Conservation (phyloP, 495 filamentous ascomycete species). For the Penicillium lividum region DNA sequence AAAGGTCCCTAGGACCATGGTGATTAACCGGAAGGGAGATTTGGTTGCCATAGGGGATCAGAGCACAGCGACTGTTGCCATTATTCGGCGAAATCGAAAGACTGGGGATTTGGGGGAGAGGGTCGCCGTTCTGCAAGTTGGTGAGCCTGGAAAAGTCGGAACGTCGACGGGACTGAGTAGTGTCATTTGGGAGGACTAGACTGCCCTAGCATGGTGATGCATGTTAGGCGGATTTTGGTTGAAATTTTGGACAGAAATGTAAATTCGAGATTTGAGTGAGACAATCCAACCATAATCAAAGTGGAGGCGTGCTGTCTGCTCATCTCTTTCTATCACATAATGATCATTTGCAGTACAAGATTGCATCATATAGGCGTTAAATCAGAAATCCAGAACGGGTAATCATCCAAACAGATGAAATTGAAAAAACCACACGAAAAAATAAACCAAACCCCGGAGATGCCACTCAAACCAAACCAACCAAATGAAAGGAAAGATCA, state of each 20-base stretch:
- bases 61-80: conserved; percentile 55
- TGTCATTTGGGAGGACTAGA: conserved; percentile 62
- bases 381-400: conserved; percentile 9
- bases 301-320: neutral
- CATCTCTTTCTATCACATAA: conserved; percentile 14
- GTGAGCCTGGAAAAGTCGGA: conserved; percentile 38
- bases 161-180: conserved; percentile 50
- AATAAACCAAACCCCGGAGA: conserved; percentile 16
- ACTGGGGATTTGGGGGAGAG: conserved; percentile 57
- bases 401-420: conserved; percentile 16
- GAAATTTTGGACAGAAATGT: conserved; percentile 5
- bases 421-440: conserved; percentile 5
- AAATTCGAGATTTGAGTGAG: conserved; percentile 1
- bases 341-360: conserved; percentile 17
- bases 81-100: conserved; percentile 57
- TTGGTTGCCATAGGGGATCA: conserved; percentile 65
- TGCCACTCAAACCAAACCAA: conserved; percentile 16
- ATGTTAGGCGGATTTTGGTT: neutral
- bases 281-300: neutral
- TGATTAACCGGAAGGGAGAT: conserved; percentile 61
- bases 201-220: neutral
- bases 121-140: conserved; percentile 44
- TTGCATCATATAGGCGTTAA: conserved; percentile 18
- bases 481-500: conserved; percentile 18
- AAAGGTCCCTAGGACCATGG: conserved; percentile 62